Percentiles rank a stretch among this genome's conserved stretches.
phyloP scores from a whole-genome alignment of 73 alveolate species.

The Paramecium sonneborni region DNA sequence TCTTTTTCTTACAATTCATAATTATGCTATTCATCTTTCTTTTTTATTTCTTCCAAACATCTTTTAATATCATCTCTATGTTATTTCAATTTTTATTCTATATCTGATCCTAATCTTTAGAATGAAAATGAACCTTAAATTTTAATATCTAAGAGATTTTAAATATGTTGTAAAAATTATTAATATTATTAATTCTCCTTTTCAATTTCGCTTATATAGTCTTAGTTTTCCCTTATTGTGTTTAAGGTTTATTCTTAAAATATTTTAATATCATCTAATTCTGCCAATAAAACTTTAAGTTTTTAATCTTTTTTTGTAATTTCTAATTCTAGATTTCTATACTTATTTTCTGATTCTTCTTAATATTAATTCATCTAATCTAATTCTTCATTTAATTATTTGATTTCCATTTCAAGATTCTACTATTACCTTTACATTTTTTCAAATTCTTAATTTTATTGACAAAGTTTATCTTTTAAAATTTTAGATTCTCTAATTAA shows the following conservation, averaged over 20 bases:
- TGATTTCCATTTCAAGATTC: not conserved
- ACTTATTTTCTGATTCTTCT: not conserved
- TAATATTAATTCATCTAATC: not conserved
- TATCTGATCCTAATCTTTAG: slow-evolving; percentile 42
- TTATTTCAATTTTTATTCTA: slow-evolving; percentile 25
- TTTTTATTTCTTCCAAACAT: not conserved
- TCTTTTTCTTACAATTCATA: not conserved
- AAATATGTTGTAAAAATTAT: not conserved
- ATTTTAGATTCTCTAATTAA: not conserved
- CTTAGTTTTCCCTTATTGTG: not conserved
- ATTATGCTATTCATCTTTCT: not conserved
- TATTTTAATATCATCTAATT: slow-evolving; percentile 3
- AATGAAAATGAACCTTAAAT: slow-evolving; percentile 37
- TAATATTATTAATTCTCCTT: not conserved
- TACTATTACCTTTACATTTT: not conserved
- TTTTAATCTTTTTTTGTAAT: not conserved
- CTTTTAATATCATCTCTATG: not conserved
- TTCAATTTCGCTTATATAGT: not conserved
- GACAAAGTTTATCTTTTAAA: not conserved
- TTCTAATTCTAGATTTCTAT: not conserved
- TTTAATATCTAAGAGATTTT: not conserved
- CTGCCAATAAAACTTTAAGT: not conserved
- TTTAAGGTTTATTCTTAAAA: slow-evolving; percentile 23
- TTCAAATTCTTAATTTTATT: not conserved
- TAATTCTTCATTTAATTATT: not conserved